Percentiles rank a stretch among this genome's conserved stretches.
Evolutionary conservation across 2,329 filamentous ascomycete species (phyloP).

Genomic region (Colletotrichum graminicola): DNA sequence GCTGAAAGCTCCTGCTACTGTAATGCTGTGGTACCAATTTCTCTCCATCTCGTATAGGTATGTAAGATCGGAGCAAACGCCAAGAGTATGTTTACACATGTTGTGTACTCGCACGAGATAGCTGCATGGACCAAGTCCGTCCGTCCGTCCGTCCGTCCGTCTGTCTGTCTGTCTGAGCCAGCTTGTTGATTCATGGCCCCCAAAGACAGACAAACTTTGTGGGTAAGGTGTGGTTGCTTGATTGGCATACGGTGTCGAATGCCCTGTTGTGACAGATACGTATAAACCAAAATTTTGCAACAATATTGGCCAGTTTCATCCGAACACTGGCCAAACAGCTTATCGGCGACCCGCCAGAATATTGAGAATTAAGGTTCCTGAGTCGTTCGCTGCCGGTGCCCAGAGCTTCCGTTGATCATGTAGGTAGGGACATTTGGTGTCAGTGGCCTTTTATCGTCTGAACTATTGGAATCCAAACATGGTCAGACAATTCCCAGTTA

Average conservation of each 20-base stretch:
- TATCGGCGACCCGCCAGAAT: conserved; percentile 11
- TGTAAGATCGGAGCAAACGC: background rate
- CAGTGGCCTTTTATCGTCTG: conserved; percentile 18
- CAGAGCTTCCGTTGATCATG: conserved; percentile 18
- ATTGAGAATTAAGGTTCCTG: conserved; percentile 19
- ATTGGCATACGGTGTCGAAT: background rate
- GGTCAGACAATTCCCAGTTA: background rate
- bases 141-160: too few species aligned
- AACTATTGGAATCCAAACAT: conserved; percentile 8
- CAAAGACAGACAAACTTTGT: conserved; percentile 14
- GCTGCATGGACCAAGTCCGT: conserved; percentile 16
- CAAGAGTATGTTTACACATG: background rate
- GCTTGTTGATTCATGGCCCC: background rate
- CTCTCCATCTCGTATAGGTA: background rate
- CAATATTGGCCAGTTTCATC: conserved; percentile 17
- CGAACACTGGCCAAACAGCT: conserved; percentile 24
- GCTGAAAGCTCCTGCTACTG: background rate
- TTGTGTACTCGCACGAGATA: conserved; percentile 9
- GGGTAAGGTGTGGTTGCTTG: background rate
- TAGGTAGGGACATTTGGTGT: background rate
- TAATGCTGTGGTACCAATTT: background rate
- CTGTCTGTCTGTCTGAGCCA: conserved; percentile 2
- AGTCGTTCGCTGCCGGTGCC: conserved; percentile 16
- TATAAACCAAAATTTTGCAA: background rate
- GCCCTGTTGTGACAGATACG: background rate